Base-by-base conservation (phyloP, 164 flowering plant species). In the Houttuynia cordata region DNA sequence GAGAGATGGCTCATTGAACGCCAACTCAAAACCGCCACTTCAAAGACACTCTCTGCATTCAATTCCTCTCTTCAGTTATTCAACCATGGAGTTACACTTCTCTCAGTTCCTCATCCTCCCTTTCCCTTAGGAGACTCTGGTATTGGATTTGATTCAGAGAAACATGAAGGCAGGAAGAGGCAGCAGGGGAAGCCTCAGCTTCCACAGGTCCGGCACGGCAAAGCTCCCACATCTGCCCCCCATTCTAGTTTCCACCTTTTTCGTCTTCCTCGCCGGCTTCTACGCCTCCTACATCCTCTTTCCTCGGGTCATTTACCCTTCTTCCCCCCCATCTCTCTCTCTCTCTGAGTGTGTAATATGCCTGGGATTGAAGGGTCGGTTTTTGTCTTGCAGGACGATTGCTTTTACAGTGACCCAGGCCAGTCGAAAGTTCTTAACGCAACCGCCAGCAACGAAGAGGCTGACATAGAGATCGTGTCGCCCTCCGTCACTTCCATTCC, bases 181-280 rank as follows among this genome's bases (percentile, higher is more conserved):
- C 10, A 73, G 67, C 37, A 30, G 17, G 15, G 17, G 10, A 12
- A 1, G 49, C 49, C 4, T 4, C 49, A 45, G 49, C 71, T 70
- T 66, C 25, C 62, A 40, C 47, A 74, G 68, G 79, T 60, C 64
- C 65, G 50, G 53, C 53, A 63, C 56, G n/a, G 12, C 57, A 25
- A 86, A 78, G 71, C 70, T 84, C 59, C 74, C 80, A 50, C 69
- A 83, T 10, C 83, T 89, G 4, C 34, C 63, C n/a, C 72, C 82
- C 22, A n/a, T n/a, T n/a, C n/a, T n/a, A n/a, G 70, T 84, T 59
- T 60, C 76, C 47, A 50, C 68, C n/a, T 86, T 88, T 61, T 57
- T 60, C 71, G 84, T 79, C 78, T 84, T 93, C 75, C 69, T 87
- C 51, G 80, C 79, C 56, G 98, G 97, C 18, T 73, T 90, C 66